Evolutionary conservation across 495 filamentous ascomycete genomes (phyloP), one percentile per base, ranked within the genome.

Genomic region (Sordaria brevicollis): DNA sequence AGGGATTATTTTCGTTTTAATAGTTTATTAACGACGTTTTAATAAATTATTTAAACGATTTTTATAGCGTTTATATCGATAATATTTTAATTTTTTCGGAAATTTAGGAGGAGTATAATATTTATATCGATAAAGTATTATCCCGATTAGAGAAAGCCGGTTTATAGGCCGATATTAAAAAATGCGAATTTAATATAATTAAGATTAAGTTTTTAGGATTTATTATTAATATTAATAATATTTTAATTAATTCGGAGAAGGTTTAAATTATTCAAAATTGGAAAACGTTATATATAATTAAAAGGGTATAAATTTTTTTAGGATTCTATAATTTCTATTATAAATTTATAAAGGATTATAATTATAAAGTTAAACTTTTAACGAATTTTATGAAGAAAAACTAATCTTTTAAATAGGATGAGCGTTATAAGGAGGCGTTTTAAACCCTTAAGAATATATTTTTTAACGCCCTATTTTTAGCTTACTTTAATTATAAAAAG

Each of bases 1-100:
- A 76, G 29, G 71, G 66, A 0, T 74, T 73, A n/a, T 57, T 72
- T 1, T 78, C 72, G 0, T 82, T 76, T 34, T 69, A 83, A 35
- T 9, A 65, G 0, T 78, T 69, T 35, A 80, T 81, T 17, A 81
- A 83, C 49, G 21, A 76, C 36, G 70, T 69, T 2, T 68, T 81
- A 0, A n/a, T 25, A 1, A 71, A 71, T 0, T 72, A 68, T 31
- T 43, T 36, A 8, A 10, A 82, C 65, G 65, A 72, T 1, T 76
- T 78, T 36, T 76, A 68, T 37, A 43, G 39, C 39, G 67, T 21
- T 13, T 57, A 67, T 70, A 17, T 70, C 11, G 54, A 70, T 34
- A 31, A 70, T 35, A 70, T 70, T 37, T 17, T 70, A 0, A 70
- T 70, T 9, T 70, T 5, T 33, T 70, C 54, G 2, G 36, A 67